phyloP scores from a whole-genome alignment of 345 rosid genomes.

The Raphanus sativus region DNA sequence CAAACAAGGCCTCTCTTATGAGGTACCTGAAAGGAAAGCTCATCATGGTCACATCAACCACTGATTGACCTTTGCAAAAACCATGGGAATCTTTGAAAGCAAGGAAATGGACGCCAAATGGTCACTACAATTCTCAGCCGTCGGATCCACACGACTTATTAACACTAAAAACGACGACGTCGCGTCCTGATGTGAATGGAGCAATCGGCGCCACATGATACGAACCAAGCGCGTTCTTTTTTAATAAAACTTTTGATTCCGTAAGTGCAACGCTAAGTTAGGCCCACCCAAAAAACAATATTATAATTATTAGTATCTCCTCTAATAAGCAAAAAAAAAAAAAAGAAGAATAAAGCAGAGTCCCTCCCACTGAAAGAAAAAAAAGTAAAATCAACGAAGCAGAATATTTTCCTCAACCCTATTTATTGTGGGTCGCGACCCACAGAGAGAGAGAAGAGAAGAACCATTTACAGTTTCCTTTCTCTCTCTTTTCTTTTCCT shows the following conservation, averaged over 20 bases:
- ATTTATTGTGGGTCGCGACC: slow-evolving; percentile 38
- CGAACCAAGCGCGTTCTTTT: slow-evolving; percentile 20
- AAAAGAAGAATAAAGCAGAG: slow-evolving; percentile 21
- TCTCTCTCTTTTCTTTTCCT: slow-evolving; percentile 4
- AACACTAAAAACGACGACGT: slow-evolving; percentile 22
- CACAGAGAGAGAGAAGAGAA: background rate
- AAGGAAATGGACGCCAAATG: background rate
- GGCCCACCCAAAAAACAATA: slow-evolving; percentile 23
- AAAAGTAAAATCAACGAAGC: slow-evolving; percentile 14
- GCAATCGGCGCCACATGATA: slow-evolving; percentile 28
- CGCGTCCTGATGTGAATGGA: background rate
- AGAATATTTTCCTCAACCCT: slow-evolving; percentile 24
- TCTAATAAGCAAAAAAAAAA: background rate
- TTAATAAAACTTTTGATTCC: background rate
- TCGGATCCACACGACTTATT: background rate
- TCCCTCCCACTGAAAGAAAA: slow-evolving; percentile 6
- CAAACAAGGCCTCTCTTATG: background rate
- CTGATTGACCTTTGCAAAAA: background rate
- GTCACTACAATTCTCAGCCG: background rate
- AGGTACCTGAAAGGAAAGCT: background rate
- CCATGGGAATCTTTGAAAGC: background rate
- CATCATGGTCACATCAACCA: background rate
- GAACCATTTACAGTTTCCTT: slow-evolving; percentile 3
- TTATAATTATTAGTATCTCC: background rate
- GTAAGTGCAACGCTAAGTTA: slow-evolving; percentile 38